Evolutionary conservation across 495 filamentous ascomycete genomes (phyloP).

Genomic region (Polyplosphaeria fusca): DNA sequence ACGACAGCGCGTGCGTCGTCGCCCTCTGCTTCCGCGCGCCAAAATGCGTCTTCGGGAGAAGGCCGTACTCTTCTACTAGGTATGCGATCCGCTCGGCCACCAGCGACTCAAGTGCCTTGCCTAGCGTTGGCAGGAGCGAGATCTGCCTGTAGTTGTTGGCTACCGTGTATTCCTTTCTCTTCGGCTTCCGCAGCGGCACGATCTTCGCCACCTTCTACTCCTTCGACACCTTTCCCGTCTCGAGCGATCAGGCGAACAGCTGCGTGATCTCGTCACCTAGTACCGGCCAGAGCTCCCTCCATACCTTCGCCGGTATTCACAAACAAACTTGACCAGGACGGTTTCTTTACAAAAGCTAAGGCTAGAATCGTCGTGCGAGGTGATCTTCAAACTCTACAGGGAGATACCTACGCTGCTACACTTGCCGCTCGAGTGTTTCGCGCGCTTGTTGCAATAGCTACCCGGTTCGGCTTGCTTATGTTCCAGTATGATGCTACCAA

Average conservation of each 20-base stretch:
- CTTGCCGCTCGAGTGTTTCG: too few species aligned
- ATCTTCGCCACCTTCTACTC: conserved; percentile 31
- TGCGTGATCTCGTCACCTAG: conserved; percentile 13
- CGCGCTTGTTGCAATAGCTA: too few species aligned
- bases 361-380: too few species aligned
- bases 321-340: too few species aligned
- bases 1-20: conserved; percentile 20
- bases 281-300: conserved; percentile 28
- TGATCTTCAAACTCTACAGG: too few species aligned
- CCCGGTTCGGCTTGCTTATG: too few species aligned
- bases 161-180: conserved; percentile 23
- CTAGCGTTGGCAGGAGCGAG: conserved; percentile 30
- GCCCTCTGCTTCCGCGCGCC: conserved; percentile 33
- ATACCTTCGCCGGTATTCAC: conserved; percentile 22
- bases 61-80: conserved; percentile 18
- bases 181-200: conserved; percentile 29
- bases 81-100: conserved; percentile 27
- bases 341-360: too few species aligned
- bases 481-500: too few species aligned
- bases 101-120: conserved; percentile 31
- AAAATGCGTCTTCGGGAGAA: conserved; percentile 33
- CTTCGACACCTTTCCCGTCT: neutral
- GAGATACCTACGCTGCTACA: too few species aligned
- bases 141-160: conserved; percentile 30
- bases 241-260: conserved; percentile 19